Evolutionary conservation across 139 green algal genomes (phyloP), one percentile per base, ranked within the genome.

Genomic region (Nannochloris sp.): DNA sequence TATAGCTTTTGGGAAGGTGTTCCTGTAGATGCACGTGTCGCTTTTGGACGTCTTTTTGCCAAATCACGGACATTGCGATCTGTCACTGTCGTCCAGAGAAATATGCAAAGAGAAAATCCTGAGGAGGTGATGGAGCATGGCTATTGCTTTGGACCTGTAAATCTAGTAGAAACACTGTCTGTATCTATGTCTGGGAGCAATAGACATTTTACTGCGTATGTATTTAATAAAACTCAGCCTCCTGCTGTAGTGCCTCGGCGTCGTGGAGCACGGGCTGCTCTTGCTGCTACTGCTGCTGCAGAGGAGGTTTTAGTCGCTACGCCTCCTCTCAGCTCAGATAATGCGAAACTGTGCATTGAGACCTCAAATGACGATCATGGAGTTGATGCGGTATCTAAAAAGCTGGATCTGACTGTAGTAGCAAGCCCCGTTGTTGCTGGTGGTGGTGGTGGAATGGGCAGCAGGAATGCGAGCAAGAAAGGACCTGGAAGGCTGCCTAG

Each of bases 1-100:
- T 97, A 95, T 76, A 88, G 82, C 45, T 97, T 97, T 64, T 97
- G 91, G 91, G 91, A 97, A 75, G 91, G 91, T 12, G 79, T 97
- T 5, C 90, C 90, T 0, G 6, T 48, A 3, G 54, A 68, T 3
- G 90, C 78, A 56, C 87, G 85, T 60, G 31, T 47, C 4, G 90
- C 84, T 13, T 92, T 97, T 73, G 91, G 90, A 3, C 27, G 68
- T 34, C 82, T 97, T 0, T 92, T 97, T 62, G 60, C 60, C 3
- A 31, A 53, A 6, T 81, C 77, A 2, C 60, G 15, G 8, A 83
- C 65, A 0, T 70, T 90, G 46, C 76, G 84, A 70, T 74, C 60
- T 0, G 76, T 96, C 25, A 83, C 87, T 6, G 84, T 96, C 23
- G 89, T 95, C 57, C 90, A 97, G 79, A 77, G 89, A 0, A 69